Base-by-base conservation (phyloP, 106 monocot species). In the Narthecium ossifragum region DNA sequence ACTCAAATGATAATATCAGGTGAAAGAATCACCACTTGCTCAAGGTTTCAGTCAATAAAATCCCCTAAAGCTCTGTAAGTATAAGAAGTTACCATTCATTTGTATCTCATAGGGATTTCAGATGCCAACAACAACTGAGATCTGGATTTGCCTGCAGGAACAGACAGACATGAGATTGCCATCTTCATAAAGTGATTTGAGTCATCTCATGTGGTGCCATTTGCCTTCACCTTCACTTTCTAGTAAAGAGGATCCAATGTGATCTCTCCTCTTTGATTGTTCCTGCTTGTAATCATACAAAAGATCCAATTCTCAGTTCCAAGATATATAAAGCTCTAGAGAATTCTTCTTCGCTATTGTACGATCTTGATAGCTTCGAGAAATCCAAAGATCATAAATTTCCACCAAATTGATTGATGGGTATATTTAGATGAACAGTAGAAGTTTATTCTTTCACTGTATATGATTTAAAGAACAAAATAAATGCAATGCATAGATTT, bases 131-230 rank as follows among this genome's bases (percentile, higher is more conserved):
- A 22, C 49, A 2, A 0, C 18, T 23, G 8, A 49, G 49, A 49
- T 49, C 23, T 49, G 49, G 49, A 22, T 49, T 9, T 49, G 1
- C 1, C 18, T 10, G 10, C 5, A 49, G 22, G 0, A 49, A 49
- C 49, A 49, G 23, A 49, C 49, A 49, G 9, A 49, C 18, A n/a
- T 49, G 18, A 49, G 49, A 49, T 49, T 49, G 18, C 23, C 49
- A 49, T 49, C 49, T 22, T 49, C 9, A 5, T 49, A 24, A 49
- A 49, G 49, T n/a, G 22, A 49, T 22, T 43, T 1, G 20, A 25
- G 21, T 49, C 49, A 46, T 49, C 18, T 49, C 49, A 49, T 22
- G 8, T 49, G 2, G 23, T 49, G 49, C 7, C 36, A 36, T 36
- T n/a, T 6, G 36, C 36, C 36, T 36, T 36, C 10, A 5, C 36